Evolutionary conservation across 352 stramenopile species (phyloP), one percentile per base, ranked within the genome.

Genomic region (Pythium plurisporium): DNA sequence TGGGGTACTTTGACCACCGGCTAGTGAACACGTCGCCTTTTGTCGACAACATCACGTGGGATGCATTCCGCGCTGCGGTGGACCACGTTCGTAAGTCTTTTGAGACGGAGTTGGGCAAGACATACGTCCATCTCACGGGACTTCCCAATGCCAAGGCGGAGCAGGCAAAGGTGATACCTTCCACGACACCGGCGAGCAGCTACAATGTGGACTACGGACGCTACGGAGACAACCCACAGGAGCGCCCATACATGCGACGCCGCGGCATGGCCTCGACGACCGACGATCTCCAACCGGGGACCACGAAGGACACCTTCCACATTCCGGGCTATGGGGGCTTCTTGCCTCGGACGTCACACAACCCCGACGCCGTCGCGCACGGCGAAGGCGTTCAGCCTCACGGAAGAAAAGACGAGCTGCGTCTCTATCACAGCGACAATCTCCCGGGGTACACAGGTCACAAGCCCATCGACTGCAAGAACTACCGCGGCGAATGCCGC

Each of bases 381-480:
- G 77, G 72, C 0, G 77, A 89, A 44, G 76, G 79, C 14, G 63
- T 65, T 0, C 42, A 75, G 27, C 41, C 65, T 19, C 79, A 66
- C 14, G 67, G 64, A 1, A 69, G 74, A 19, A 66, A 65, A 12
- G 69, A 72, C 47, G 70, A 72, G 14, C 57, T 93, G 25, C 76
- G 80, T n/a, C 64, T 95, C 17, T 94, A 84, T 57, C 69, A 94
- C 57, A 84, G 60, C 55, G 80, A 93, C 52, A 93, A 95, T 46
- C 61, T 95, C 14, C 82, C 86, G 0, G 84, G 84, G 0, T 95
- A 95, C 66, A 86, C 82, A 9, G 83, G 86, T 2, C 79, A 92
- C 69, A 89, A 90, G 30, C 79, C 84, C 0, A 64, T 79, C 20
- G 79, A 89, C 59, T 89, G 79, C 65, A 67, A 54, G n/a, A 94